Conservation (phyloP, 371 early-diverging fungal genomes). For the Circinella minor region DNA sequence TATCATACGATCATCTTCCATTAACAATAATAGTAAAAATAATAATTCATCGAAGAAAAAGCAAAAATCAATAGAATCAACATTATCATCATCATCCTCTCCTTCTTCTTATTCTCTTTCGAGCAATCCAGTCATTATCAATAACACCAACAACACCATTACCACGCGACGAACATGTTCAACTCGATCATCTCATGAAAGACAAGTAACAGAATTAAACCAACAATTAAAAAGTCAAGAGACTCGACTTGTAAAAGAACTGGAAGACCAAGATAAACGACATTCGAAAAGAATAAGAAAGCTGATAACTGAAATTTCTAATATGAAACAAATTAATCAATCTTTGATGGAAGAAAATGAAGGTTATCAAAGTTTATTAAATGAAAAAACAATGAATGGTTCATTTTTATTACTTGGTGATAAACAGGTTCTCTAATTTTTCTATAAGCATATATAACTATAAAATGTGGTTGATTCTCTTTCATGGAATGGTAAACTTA, state of each 20-base stretch:
- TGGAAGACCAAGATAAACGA: slow-evolving; percentile 11
- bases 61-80: not conserved
- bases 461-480: too few relatives aligned
- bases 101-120: not conserved
- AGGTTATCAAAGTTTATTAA: slow-evolving; percentile 53
- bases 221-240: slow-evolving; percentile 21
- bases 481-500: too few relatives aligned
- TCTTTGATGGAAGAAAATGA: slow-evolving; percentile 80
- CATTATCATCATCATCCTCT: too few relatives aligned
- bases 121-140: not conserved
- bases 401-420: not conserved
- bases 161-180: not conserved
- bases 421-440: slow-evolving; percentile 6
- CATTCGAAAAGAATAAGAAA: slow-evolving; percentile 29
- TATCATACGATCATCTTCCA: not conserved
- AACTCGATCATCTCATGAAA: slow-evolving; percentile 21
- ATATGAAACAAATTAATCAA: slow-evolving; percentile 59
- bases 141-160: not conserved
- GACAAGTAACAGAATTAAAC: slow-evolving; percentile 17
- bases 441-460: too few relatives aligned
- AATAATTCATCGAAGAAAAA: not conserved
- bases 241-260: slow-evolving; percentile 5
- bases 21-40: too few relatives aligned
- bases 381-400: slow-evolving; percentile 6
- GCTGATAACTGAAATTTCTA: slow-evolving; percentile 48